phyloP scores from a whole-genome alignment of 495 filamentous ascomycete species.

The Aspergillus biplanus region DNA sequence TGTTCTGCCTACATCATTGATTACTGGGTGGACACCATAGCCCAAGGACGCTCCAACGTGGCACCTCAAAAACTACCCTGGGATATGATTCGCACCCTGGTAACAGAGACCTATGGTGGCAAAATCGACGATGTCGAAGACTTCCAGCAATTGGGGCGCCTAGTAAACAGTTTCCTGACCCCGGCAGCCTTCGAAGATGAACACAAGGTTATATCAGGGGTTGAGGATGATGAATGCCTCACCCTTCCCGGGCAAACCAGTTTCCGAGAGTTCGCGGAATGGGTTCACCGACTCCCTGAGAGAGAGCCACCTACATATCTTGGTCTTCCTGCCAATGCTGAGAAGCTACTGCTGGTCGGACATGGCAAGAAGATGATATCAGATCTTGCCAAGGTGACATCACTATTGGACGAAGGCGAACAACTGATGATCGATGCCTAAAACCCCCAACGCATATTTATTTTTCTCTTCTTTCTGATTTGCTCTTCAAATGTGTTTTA shows the following conservation, averaged over 20 bases:
- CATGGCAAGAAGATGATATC: slow-evolving; percentile 84
- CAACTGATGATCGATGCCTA: slow-evolving; percentile 76
- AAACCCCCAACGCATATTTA: background rate
- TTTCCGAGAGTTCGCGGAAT: slow-evolving; percentile 84
- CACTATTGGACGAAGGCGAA: slow-evolving; percentile 91
- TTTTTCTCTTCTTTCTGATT: slow-evolving; percentile 12
- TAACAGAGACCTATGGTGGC: slow-evolving; percentile 94
- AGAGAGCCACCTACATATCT: slow-evolving; percentile 95
- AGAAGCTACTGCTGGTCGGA: slow-evolving; percentile 91
- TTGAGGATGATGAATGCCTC: slow-evolving; percentile 64
- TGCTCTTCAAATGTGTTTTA: slow-evolving; percentile 13
- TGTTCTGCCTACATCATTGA: slow-evolving; percentile 96
- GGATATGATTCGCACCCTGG: slow-evolving; percentile 92
- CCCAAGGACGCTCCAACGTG: slow-evolving; percentile 84
- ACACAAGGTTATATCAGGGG: slow-evolving; percentile 79
- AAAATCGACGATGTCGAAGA: slow-evolving; percentile 96
- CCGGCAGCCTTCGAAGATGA: slow-evolving; percentile 88
- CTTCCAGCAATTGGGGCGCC: slow-evolving; percentile 67
- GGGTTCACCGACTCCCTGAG: slow-evolving; percentile 92
- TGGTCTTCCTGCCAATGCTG: slow-evolving; percentile 93
- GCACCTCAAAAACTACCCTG: slow-evolving; percentile 92
- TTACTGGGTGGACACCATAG: slow-evolving; percentile 84
- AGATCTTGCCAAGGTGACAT: slow-evolving; percentile 80
- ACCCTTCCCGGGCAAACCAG: slow-evolving; percentile 77
- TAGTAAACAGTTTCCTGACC: slow-evolving; percentile 80